phyloP scores from a whole-genome alignment of 805 yeast genomes.

The Candida boidinii region DNA sequence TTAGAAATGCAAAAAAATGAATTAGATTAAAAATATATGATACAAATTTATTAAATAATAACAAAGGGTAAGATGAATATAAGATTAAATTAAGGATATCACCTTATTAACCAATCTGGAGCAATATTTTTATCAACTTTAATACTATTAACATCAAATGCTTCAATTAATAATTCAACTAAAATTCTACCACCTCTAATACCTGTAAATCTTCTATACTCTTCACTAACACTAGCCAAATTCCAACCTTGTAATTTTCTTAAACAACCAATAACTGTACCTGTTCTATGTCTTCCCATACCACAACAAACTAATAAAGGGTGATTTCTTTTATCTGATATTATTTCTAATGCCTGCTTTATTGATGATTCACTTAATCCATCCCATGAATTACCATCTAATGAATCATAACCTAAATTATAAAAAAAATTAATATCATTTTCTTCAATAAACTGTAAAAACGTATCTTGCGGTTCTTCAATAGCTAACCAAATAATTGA shows the following conservation, averaged over 20 bases:
- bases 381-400: conserved; percentile 81
- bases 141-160: conserved; percentile 42
- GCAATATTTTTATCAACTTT: conserved; percentile 31
- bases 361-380: conserved; percentile 80
- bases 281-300: conserved; percentile 97
- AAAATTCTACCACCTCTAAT: conserved; percentile 85
- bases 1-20: no score
- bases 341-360: conserved; percentile 66
- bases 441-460: conserved; percentile 71
- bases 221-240: conserved; percentile 85
- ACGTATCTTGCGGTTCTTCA: conserved; percentile 89
- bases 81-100: conserved; percentile 1
- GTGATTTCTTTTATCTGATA: conserved; percentile 63
- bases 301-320: conserved; percentile 93
- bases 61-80: no score
- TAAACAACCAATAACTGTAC: conserved; percentile 91
- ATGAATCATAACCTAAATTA: conserved; percentile 55
- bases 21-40: neutral
- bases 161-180: conserved; percentile 85
- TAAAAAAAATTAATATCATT: conserved; percentile 71
- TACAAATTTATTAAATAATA: neutral
- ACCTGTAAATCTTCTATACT: conserved; percentile 89
- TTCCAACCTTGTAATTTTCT: conserved; percentile 97
- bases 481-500: conserved; percentile 91
- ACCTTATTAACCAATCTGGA: conserved; percentile 37